phyloP scores from a whole-genome alignment of 2,329 filamentous ascomycete genomes.

The Cladosporium phlei region DNA sequence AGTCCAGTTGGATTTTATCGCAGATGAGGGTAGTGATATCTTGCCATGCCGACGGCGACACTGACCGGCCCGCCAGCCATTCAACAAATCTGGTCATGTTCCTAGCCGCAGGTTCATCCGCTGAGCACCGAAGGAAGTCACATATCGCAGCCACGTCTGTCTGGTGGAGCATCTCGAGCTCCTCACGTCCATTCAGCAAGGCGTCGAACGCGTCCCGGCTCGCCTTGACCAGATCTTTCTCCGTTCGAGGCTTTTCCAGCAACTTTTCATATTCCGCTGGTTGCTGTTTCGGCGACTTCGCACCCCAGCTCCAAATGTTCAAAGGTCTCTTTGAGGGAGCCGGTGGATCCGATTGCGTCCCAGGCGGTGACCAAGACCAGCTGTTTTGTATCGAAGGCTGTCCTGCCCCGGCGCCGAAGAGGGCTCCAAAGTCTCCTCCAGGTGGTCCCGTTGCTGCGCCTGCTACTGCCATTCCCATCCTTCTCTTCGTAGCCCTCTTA shows the following conservation, averaged over 20 bases:
- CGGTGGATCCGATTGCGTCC: constrained; percentile 5
- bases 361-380: constrained; percentile 26
- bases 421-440: constrained; percentile 25
- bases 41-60: background rate
- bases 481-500: constrained; percentile 51
- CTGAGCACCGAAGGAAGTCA: constrained; percentile 23
- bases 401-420: constrained; percentile 24
- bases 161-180: background rate
- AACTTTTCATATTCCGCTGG: background rate
- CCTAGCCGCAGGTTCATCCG: constrained; percentile 23
- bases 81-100: constrained; percentile 20
- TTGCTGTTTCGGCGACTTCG: background rate
- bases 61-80: constrained; percentile 18
- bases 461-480: constrained; percentile 41
- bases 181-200: constrained; percentile 13
- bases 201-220: constrained; percentile 22
- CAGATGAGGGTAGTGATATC: background rate
- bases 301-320: background rate
- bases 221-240: constrained; percentile 14
- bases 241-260: constrained; percentile 10
- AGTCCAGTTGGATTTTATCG: constrained; percentile 6
- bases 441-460: constrained; percentile 3
- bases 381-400: constrained; percentile 15
- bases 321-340: constrained; percentile 2
- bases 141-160: constrained; percentile 15